Base-by-base conservation (phyloP, 2,329 filamentous ascomycete genomes). In the Colletotrichum chlorophyti region DNA sequence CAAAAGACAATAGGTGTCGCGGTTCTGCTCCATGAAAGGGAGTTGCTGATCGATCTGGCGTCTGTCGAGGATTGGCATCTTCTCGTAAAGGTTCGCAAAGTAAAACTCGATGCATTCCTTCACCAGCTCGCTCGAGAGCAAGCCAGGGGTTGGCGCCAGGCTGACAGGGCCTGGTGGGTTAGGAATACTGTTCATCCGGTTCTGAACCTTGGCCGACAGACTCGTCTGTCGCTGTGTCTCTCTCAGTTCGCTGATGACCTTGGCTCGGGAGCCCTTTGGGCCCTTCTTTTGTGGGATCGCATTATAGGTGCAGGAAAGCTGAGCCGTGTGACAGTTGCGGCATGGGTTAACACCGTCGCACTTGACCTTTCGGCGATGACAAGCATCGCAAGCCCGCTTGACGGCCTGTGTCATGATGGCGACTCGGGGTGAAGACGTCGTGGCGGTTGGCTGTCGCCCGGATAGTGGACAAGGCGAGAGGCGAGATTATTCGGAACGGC, bases 261-360 rank as follows among this genome's bases (percentile, higher is more conserved):
- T 91, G 47, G 89, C 89, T 60, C 88, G 79, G 27, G 86, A 89
- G 63, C 89, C 88, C 73, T 91, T 91, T 38, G 88, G 89, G 1
- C 89, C 89, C 71, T 91, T 91, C 76, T 91, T 91, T 74, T 90
- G 88, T 2, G 88, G 88, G 31, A 91, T 85, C 29, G 87, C 86
- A 75, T 90, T 87, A 79, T 91, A 91, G 26, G 88, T 91, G 78
- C 89, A 91, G 11, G 82, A 79, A 15, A 91, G 78, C 66, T 86
- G 82, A 6, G 88, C 86, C 7, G 87, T 83, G 11, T 81, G 79
- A 73, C 89, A 91, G 73, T 91, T 90, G 60, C 84, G 82, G 72
- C 89, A 92, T 17, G 89, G 88, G 66, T 87, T 87, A 69, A 85
- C 78, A 57, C 87, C 87, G 68, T 90, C 87, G 69, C 88, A 91